Evolutionary conservation across 1,139 yeast species (phyloP), one percentile per base, ranked within the genome.

Genomic region (Yamadazyma mexicana): DNA sequence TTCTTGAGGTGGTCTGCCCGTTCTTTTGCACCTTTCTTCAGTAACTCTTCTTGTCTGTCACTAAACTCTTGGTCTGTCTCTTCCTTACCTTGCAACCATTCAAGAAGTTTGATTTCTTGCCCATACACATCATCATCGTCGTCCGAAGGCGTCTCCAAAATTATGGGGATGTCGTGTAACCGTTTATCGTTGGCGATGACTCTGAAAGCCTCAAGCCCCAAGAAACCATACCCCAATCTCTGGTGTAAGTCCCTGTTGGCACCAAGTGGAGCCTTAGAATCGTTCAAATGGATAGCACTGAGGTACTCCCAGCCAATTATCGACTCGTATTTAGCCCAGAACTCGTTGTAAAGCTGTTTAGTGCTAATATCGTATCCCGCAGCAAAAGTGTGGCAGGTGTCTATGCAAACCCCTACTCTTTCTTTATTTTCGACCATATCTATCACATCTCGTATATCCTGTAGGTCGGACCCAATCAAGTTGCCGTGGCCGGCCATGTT

Each of bases 401-500:
- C 98, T 14, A 92, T 74, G 60, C 98, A 94, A 1, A 92, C 96
- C 1, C 98, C 98, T 7, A 92, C 82, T 41, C 98, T 72, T 1
- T 69, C 60, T 58, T 91, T 91, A 54, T 89, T 77, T 3, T 87
- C 84, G 7, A 92, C 78, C 69, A 81, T 59, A 34, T 77, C 84
- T 35, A 92, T 88, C 15, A 94, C 91, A 24, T 76, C 78, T 26
- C 75, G 69, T 34, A 92, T 69, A 55, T 92, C 98, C 49, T 85
- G 80, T 30, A 92, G 64, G 34, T 78, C 72, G 3, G 94, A 84
- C 1, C 98, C 98, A 35, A 92, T 85, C 44, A 91, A 73, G 46
- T 87, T 85, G 6, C 96, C 96, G 51, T 89, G 95, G 10, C 98
- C 98, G 0, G 98, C 97, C 98, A 94, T 92, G 57, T 92, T 92